phyloP scores from a whole-genome alignment of 2,329 filamentous ascomycete species.

The Pyricularia pennisetigena region DNA sequence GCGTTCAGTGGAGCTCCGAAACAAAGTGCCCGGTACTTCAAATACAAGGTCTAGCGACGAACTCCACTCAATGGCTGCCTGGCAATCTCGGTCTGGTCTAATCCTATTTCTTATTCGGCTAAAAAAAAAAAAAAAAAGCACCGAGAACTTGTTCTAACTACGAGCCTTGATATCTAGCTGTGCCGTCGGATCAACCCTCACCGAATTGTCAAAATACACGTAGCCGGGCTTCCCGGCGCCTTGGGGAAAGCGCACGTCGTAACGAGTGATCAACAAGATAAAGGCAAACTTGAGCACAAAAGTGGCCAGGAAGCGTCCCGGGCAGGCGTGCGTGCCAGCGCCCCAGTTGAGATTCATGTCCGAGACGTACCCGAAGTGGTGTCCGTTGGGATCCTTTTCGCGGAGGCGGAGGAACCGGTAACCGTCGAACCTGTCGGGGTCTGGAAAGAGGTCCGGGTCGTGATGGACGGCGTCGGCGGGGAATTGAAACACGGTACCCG shows the following conservation, averaged over 20 bases:
- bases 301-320: constrained; percentile 26
- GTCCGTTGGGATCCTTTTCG: neutral
- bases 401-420: constrained; percentile 15
- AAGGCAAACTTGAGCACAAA: constrained; percentile 23
- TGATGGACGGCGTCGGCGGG: constrained; percentile 12
- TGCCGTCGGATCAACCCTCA: neutral
- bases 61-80: too few relatives aligned
- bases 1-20: too few relatives aligned
- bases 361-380: neutral
- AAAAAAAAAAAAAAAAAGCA: too few relatives aligned
- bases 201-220: neutral
- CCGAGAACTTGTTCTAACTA: neutral
- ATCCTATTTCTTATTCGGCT: too few relatives aligned
- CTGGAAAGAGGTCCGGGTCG: neutral
- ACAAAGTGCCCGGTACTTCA: too few relatives aligned
- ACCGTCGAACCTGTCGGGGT: constrained; percentile 14
- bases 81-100: too few relatives aligned
- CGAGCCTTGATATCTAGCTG: neutral
- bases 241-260: neutral
- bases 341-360: neutral
- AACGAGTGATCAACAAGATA: neutral
- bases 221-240: neutral
- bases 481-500: constrained; percentile 15
- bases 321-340: constrained; percentile 22
- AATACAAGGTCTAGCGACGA: too few relatives aligned